phyloP scores from a whole-genome alignment of 306 rosid species.

The Trifolium pratense region DNA sequence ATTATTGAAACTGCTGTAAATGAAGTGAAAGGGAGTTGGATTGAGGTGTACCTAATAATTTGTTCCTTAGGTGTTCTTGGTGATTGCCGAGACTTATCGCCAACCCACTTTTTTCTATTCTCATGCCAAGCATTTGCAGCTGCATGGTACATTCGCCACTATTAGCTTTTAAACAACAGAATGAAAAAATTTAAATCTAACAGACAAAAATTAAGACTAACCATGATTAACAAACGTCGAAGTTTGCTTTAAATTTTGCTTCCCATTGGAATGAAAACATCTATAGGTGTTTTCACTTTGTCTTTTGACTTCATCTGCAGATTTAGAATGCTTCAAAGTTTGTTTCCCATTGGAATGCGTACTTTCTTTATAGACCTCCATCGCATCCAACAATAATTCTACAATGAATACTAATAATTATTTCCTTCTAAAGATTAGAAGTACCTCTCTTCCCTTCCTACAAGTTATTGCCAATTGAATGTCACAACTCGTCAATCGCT shows the following conservation, averaged over 20 bases:
- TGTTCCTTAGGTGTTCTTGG: conserved; percentile 72
- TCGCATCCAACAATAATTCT: conserved; percentile 46
- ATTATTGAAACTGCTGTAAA: not conserved
- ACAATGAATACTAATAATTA: conserved; percentile 23
- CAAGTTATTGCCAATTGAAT: conserved; percentile 35
- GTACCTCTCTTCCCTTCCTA: conserved; percentile 45
- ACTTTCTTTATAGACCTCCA: conserved; percentile 64
- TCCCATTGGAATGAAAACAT: conserved; percentile 45
- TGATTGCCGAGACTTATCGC: conserved; percentile 62
- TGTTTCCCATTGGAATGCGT: conserved; percentile 60
- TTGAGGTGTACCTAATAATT: conserved; percentile 71
- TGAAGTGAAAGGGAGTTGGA: not conserved
- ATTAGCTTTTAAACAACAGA: conserved; percentile 26
- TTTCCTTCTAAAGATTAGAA: conserved; percentile 45
- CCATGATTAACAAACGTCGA: conserved; percentile 77
- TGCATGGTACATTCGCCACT: conserved; percentile 48
- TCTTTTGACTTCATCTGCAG: conserved; percentile 58
- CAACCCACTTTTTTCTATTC: conserved; percentile 84
- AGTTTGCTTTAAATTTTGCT: conserved; percentile 57
- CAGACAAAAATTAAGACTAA: conserved; percentile 39
- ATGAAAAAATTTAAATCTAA: conserved; percentile 8
- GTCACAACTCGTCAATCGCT: conserved; percentile 1
- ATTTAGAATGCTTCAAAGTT: conserved; percentile 54
- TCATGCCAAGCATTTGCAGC: conserved; percentile 89
- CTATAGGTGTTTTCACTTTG: conserved; percentile 45